These are phyloP conservation scores for Chlorophyllum brunneum DNA, from an alignment of 768 basidiomycete genomes.

Conservation along the genomic window DNA sequence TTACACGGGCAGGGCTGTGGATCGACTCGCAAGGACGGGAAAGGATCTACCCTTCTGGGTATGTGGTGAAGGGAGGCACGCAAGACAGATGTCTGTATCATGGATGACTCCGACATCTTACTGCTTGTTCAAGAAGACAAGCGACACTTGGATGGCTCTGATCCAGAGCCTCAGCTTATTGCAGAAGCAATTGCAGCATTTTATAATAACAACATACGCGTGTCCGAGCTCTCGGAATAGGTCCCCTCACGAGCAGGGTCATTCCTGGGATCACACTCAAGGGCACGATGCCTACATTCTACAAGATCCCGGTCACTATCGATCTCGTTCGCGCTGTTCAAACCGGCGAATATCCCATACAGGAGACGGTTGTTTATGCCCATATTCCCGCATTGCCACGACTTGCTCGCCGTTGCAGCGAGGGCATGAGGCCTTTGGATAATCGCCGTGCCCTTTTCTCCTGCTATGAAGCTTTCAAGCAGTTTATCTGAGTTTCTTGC, in stretches of 20 bases:
- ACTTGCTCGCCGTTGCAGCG: conserved; percentile 18
- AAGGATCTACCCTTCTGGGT: conserved; percentile 23
- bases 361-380: conserved; percentile 17
- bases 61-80: conserved; percentile 23
- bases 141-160: conserved; percentile 8
- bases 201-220: conserved; percentile 22
- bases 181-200: conserved; percentile 21
- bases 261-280: conserved; percentile 28
- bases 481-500: conserved; percentile 16
- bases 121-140: conserved; percentile 21
- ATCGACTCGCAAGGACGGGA: conserved; percentile 17
- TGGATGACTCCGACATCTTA: conserved; percentile 17
- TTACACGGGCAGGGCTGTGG: conserved; percentile 16
- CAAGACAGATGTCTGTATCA: conserved; percentile 28
- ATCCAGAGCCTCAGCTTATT: conserved; percentile 17
- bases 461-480: conserved; percentile 29
- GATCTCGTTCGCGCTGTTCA: conserved; percentile 17
- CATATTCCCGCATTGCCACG: conserved; percentile 21
- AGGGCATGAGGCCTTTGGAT: conserved; percentile 29
- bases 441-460: conserved; percentile 22
- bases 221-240: conserved; percentile 10
- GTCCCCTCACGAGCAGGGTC: conserved; percentile 16
- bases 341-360: conserved; percentile 16
- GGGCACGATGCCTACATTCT: conserved; percentile 27
- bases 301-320: conserved; percentile 23